Evolutionary conservation across 352 stramenopile genomes (phyloP).

Genomic region (Pythium volutum): DNA sequence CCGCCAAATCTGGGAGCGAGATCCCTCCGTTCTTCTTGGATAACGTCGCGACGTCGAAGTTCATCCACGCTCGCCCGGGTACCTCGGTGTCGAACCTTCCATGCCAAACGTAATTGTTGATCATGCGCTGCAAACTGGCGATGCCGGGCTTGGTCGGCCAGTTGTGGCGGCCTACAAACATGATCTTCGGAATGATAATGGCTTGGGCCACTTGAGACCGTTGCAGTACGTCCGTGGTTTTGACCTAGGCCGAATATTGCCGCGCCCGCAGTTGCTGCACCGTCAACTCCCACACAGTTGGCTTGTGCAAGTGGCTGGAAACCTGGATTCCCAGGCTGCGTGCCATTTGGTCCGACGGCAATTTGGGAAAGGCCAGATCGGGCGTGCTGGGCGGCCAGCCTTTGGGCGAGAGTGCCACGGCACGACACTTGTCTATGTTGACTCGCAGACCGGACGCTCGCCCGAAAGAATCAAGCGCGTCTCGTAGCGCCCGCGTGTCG

Average conservation of each 20-base stretch:
- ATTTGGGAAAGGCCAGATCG: no score
- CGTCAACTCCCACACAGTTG: background rate
- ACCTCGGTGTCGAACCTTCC: background rate
- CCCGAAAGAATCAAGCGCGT: no score
- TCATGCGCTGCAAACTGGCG: background rate
- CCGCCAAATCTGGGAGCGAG: background rate
- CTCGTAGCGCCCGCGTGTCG: no score
- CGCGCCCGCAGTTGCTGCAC: background rate
- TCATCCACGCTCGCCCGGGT: constrained; percentile 2
- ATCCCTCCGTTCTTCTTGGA: background rate
- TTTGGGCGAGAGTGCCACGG: no score
- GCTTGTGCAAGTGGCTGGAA: background rate
- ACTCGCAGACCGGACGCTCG: no score
- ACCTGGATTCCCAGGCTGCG: background rate
- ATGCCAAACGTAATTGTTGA: background rate
- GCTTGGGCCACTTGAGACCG: background rate
- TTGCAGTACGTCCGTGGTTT: constrained; percentile 14
- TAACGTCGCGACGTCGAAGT: background rate
- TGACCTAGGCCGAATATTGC: background rate
- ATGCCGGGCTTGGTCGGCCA: constrained; percentile 4
- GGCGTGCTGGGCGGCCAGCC: no score
- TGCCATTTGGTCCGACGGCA: no score
- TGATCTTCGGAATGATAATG: constrained; percentile 8
- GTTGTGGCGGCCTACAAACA: background rate
- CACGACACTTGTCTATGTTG: no score